Conservation (phyloP, 1,284 basidiomycete species). For the Cutaneotrichosporon spelunceum region DNA sequence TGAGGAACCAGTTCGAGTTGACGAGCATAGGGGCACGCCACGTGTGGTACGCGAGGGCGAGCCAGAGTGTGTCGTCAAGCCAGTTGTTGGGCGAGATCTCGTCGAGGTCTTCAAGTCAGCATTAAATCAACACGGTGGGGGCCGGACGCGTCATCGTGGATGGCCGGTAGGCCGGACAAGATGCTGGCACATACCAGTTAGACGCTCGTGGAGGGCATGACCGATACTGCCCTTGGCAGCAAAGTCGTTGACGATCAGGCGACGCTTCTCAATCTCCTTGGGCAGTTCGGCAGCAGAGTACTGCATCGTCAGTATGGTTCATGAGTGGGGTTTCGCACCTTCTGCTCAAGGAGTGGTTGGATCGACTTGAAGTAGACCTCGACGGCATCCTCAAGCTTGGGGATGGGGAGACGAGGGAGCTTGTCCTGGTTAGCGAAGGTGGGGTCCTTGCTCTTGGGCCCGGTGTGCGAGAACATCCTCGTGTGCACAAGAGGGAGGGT, state of each 20-base stretch:
- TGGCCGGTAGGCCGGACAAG: not conserved
- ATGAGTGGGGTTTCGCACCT: slow-evolving; percentile 54
- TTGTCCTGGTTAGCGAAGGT: slow-evolving; percentile 52
- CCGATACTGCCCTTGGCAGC: slow-evolving; percentile 64
- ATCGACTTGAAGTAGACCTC: slow-evolving; percentile 76
- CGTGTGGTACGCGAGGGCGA: slow-evolving; percentile 83
- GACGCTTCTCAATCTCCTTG: slow-evolving; percentile 61
- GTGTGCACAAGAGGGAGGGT: not conserved
- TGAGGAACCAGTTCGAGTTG: slow-evolving; percentile 97
- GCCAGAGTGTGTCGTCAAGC: slow-evolving; percentile 94
- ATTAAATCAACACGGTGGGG: not conserved
- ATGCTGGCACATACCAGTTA: slow-evolving; percentile 60
- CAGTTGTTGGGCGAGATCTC: slow-evolving; percentile 83
- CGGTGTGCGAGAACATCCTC: slow-evolving; percentile 34
- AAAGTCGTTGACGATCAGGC: slow-evolving; percentile 69
- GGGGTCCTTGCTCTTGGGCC: slow-evolving; percentile 42
- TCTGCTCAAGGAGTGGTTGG: slow-evolving; percentile 73
- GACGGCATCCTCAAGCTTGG: slow-evolving; percentile 71
- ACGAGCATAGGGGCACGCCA: slow-evolving; percentile 82
- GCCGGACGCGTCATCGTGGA: no score
- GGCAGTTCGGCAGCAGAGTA: slow-evolving; percentile 59
- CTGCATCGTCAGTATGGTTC: slow-evolving; percentile 33
- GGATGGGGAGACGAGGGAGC: slow-evolving; percentile 76
- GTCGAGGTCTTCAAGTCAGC: slow-evolving; percentile 67
- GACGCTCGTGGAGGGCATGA: slow-evolving; percentile 68